Conservation (phyloP, 495 filamentous ascomycete genomes). For the Hypoxylon perforatum region DNA sequence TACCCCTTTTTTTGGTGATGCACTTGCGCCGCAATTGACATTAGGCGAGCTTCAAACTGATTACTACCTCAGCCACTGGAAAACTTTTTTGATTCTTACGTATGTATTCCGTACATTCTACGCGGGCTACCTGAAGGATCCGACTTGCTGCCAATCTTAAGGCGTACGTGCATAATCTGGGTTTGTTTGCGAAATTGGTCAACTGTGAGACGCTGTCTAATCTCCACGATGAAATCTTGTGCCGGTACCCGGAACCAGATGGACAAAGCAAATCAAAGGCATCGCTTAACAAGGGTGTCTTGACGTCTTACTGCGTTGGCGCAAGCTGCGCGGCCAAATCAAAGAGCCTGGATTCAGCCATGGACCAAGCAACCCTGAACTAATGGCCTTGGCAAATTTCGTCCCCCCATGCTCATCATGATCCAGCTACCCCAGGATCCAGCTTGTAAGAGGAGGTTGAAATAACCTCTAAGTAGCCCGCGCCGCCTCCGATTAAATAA, state of each 20-base stretch:
- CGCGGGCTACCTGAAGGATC: too few relatives aligned
- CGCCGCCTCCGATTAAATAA: slow-evolving; percentile 3
- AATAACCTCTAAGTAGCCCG: slow-evolving; percentile 16
- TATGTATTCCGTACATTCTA: too few relatives aligned
- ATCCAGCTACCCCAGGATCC: neutral
- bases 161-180: neutral
- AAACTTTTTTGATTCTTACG: too few relatives aligned
- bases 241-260: slow-evolving; percentile 26
- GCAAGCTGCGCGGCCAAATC: slow-evolving; percentile 18
- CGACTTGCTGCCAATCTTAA: neutral
- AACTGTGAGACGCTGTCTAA: neutral
- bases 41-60: too few relatives aligned
- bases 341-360: slow-evolving; percentile 7
- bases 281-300: slow-evolving; percentile 18
- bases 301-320: slow-evolving; percentile 15
- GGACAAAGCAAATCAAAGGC: slow-evolving; percentile 13
- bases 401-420: slow-evolving; percentile 8
- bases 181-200: neutral
- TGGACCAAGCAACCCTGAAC: neutral
- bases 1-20: too few relatives aligned
- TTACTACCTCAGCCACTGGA: too few relatives aligned
- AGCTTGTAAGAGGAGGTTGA: too few relatives aligned
- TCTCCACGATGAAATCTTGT: slow-evolving; percentile 8
- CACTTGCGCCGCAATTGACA: too few relatives aligned
- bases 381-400: slow-evolving; percentile 36